Base-by-base conservation (phyloP, 495 filamentous ascomycete genomes). In the Penicillium coffeae region DNA sequence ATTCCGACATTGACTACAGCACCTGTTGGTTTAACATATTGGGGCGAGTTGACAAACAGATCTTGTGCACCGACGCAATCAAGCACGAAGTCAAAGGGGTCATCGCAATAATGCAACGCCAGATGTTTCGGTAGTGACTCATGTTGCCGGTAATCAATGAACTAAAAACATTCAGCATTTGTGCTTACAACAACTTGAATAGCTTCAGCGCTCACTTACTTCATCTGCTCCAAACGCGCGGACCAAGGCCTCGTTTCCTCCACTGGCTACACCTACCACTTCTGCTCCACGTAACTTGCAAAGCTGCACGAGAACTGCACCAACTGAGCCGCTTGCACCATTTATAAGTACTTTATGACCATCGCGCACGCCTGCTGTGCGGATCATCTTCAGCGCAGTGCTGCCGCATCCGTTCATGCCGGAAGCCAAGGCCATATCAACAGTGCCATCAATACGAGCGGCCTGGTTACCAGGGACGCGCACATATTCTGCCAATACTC, bases 1-100 rank as follows among this genome's bases (percentile, higher is more conserved):
- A 59, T 50, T 0, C 64, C 70, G 18, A 73, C 66, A 51, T 55
- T 72, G 21, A 72, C 41, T 46, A 71, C 66, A 42, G 57, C 55
- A 2, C 71, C 68, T 2, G 59, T 50, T 9, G 57, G 22, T 52
- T 72, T 69, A 12, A 74, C 58, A 30, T 70, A 72, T 16, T 34
- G 22, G 9, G 65, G 61, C 8, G 61, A 67, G 25, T 60, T 30
- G 1, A 7, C 39, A 47, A 51, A 74, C 5, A 74, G 54, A 1
- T 47, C 39, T 41, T 71, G 59, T 18, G 54, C 58, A 14, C 70
- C 71, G 3, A 59, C 69, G 25, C 62, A 63, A 39, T 74, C 71
- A 12, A 74, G 58, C 21, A 74, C 50, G 35, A 62, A 59, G 50
- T 74, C 70, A 19, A 73, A 59, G 40, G 47, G 61, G 34, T 59